A percentile compares a stretch with the other conserved stretches of the same genome.
These are phyloP conservation scores for Penicillium brasilianum DNA, from an alignment of 2,329 filamentous ascomycete species.

Conservation along the genomic window DNA sequence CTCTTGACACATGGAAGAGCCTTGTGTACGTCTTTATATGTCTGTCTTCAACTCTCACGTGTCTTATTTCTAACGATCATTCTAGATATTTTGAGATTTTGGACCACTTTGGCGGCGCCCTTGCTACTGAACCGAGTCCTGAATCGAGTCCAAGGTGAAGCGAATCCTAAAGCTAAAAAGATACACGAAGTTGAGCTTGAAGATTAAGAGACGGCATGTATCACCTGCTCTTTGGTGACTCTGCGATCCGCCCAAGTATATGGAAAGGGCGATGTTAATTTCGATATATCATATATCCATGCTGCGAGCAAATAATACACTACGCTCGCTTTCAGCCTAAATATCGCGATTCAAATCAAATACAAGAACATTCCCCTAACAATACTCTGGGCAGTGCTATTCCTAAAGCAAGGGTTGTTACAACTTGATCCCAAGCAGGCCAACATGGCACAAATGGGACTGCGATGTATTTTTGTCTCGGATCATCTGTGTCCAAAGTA, in stretches of 20 bases:
- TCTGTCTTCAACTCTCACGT: neutral
- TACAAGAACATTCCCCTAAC: too few relatives aligned
- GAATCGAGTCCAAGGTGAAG: too few relatives aligned
- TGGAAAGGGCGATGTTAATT: neutral
- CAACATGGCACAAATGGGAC: neutral
- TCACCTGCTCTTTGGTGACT: neutral
- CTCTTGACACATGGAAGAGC: constrained; percentile 99
- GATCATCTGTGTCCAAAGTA: neutral
- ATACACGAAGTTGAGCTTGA: constrained; percentile 3
- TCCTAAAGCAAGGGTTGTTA: neutral
- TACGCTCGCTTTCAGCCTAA: neutral
- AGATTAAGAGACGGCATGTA: neutral
- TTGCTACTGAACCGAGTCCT: neutral
- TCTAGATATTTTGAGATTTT: constrained; percentile 2
- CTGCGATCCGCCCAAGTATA: neutral
- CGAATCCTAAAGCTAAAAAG: neutral
- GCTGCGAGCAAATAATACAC: neutral
- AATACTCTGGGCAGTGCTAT: neutral
- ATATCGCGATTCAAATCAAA: neutral
- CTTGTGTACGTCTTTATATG: constrained; percentile 78
- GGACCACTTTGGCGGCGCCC: constrained; percentile 1
- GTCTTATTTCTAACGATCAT: neutral
- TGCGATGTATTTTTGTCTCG: neutral
- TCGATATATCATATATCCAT: neutral
- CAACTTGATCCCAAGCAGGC: neutral